Evolutionary conservation across 2,329 filamentous ascomycete species (phyloP), one percentile per base, ranked within the genome.

Genomic region (Cladosporium oxysporum): DNA sequence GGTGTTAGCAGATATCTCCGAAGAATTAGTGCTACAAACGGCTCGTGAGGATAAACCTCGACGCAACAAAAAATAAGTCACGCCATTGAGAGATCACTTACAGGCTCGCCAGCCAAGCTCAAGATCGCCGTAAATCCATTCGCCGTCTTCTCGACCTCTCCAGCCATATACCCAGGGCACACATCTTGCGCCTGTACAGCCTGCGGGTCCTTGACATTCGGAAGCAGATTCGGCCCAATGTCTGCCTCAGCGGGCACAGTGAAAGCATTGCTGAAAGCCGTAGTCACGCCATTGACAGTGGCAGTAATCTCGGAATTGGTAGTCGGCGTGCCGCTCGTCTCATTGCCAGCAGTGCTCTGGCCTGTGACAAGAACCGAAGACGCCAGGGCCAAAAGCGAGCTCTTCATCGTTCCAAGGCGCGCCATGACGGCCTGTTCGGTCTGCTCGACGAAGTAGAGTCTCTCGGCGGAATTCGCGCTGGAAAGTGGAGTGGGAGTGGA

Each of bases 131-230:
- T 83, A 61, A 88, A 78, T 3, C 85, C 85, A 66, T 76, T 73
- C 4, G 76, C 70, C 14, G 78, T 81, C 28, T 81, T 75, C 50
- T 80, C 70, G 12, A 88, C 79, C 67, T 82, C 77, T 2, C 80
- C 83, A 2, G 85, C 85, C 62, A 76, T 84, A 73, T 88, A 88
- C 0, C 86, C 86, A 2, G 86, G 85, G 70, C 86, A 87, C 81
- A 75, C 67, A 11, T 79, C 75, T 75, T 91, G 89, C 5, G 87
- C 84, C 74, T 91, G 80, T 61, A 87, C 78, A 11, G 89, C 88
- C 62, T 86, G 66, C 0, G 88, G 86, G 69, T 91, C 89, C 37
- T 84, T 71, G 69, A 91, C 83, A 72, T 90, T 91, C 35, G 89
- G 85, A 44, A 76, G 68, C 82, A 83, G 75, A 79, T 77, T 75